A percentile compares a stretch with the other conserved stretches of the same genome.
These are phyloP conservation scores for Colletotrichum agaves DNA, from an alignment of 2,329 filamentous ascomycete species.

Conservation along the genomic window DNA sequence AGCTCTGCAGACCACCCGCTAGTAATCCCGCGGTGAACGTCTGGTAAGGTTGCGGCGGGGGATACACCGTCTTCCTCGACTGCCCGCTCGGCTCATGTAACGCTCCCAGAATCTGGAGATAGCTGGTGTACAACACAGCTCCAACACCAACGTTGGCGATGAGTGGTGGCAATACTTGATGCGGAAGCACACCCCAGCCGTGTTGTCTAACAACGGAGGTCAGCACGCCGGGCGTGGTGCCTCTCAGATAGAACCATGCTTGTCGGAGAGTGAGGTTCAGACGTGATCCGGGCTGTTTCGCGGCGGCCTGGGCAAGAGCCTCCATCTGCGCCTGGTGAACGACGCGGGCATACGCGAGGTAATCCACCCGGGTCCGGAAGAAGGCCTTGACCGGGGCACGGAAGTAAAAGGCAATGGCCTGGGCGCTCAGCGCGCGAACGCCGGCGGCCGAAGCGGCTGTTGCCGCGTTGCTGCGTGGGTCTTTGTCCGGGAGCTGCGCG, in stretches of 20 bases:
- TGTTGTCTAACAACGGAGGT: conserved; percentile 74
- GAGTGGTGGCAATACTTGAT: conserved; percentile 80
- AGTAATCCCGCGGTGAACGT: conserved; percentile 78
- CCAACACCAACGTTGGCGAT: conserved; percentile 80
- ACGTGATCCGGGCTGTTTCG: conserved; percentile 47
- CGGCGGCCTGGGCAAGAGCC: conserved; percentile 49
- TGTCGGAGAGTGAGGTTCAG: conserved; percentile 49
- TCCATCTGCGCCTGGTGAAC: conserved; percentile 60
- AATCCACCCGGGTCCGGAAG: conserved; percentile 90
- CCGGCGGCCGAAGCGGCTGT: conserved; percentile 86
- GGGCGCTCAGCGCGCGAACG: conserved; percentile 83
- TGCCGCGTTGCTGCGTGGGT: conserved; percentile 64
- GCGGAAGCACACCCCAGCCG: conserved; percentile 79
- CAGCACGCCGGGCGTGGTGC: conserved; percentile 76
- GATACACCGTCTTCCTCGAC: conserved; percentile 72
- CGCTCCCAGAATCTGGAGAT: conserved; percentile 74
- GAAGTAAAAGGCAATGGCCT: conserved; percentile 91
- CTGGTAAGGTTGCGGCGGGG: conserved; percentile 70
- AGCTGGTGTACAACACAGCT: conserved; percentile 79
- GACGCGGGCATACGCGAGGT: conserved; percentile 68
- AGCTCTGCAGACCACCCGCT: conserved; percentile 75
- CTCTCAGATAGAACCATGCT: conserved; percentile 63
- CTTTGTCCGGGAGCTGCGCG: conserved; percentile 54
- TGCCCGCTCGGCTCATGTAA: conserved; percentile 72
- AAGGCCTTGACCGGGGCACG: conserved; percentile 92